Percentiles rank a stretch among this genome's conserved stretches.
Conservation (phyloP, 2,329 filamentous ascomycete genomes). For the Xylariaceae sp. region DNA sequence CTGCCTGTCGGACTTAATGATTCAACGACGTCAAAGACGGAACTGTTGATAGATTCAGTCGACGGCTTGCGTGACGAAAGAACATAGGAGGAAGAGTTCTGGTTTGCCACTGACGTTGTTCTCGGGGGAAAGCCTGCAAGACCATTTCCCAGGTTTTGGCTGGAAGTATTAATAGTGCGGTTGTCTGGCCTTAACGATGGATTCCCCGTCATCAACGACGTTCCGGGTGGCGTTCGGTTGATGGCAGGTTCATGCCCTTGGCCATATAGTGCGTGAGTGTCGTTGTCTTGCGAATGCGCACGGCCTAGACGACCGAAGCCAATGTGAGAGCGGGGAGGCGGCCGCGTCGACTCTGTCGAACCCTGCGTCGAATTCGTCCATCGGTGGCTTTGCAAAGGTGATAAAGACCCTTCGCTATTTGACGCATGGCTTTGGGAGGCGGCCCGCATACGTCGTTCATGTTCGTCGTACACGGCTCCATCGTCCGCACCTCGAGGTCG, state of each 20-base stretch:
- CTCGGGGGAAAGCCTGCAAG: conserved; percentile 35
- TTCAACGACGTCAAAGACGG: conserved; percentile 44
- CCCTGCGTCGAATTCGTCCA: conserved; percentile 43
- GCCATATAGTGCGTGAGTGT: conserved; percentile 22
- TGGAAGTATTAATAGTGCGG: conserved; percentile 26
- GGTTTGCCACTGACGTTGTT: conserved; percentile 35
- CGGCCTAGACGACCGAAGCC: conserved; percentile 30
- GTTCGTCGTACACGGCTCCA: conserved; percentile 25
- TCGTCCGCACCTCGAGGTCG: conserved; percentile 26
- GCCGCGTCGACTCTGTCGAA: conserved; percentile 30
- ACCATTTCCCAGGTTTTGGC: conserved; percentile 20
- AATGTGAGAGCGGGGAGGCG: conserved; percentile 28
- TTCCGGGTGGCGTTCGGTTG: conserved; percentile 30
- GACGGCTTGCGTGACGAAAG: conserved; percentile 41
- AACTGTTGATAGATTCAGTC: conserved; percentile 47
- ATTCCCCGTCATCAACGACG: conserved; percentile 28
- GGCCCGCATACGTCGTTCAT: conserved; percentile 36
- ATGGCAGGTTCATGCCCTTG: conserved; percentile 25
- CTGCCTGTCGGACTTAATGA: conserved; percentile 35
- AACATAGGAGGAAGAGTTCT: conserved; percentile 24
- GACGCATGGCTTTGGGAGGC: conserved; percentile 36
- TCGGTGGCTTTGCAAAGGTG: conserved; percentile 37
- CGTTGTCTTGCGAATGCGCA: conserved; percentile 29
- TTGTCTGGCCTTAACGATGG: conserved; percentile 34
- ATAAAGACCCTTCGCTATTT: conserved; percentile 37